These are phyloP conservation scores for Talaromyces borbonicus DNA, from an alignment of 495 filamentous ascomycete genomes.

Conservation along the genomic window DNA sequence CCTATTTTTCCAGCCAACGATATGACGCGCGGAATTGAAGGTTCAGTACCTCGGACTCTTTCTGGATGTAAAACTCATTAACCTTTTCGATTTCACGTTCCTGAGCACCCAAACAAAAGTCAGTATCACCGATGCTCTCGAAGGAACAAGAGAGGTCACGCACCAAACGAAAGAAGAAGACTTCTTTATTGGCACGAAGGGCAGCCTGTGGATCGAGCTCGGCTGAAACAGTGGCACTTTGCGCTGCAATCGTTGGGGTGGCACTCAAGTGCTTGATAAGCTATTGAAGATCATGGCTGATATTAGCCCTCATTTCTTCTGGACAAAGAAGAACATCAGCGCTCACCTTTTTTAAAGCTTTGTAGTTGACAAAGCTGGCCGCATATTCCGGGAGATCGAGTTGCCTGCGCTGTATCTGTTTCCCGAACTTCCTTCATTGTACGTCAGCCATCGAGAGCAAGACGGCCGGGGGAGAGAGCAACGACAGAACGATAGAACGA, in stretches of 20 bases:
- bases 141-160: slow-evolving; percentile 13
- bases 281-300: slow-evolving; percentile 20
- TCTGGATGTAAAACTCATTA: slow-evolving; percentile 94
- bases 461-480: neutral
- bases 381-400: slow-evolving; percentile 99
- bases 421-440: slow-evolving; percentile 87
- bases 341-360: slow-evolving; percentile 89
- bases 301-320: neutral
- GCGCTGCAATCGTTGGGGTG: slow-evolving; percentile 70
- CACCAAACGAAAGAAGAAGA: slow-evolving; percentile 97
- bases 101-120: slow-evolving; percentile 32
- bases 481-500: neutral
- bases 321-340: neutral
- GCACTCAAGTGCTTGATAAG: slow-evolving; percentile 97
- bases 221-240: slow-evolving; percentile 50
- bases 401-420: slow-evolving; percentile 96
- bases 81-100: slow-evolving; percentile 97
- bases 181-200: slow-evolving; percentile 95
- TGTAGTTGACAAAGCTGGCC: slow-evolving; percentile 98
- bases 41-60: slow-evolving; percentile 80
- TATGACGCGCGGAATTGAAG: slow-evolving; percentile 6
- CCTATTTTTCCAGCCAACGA: neutral
- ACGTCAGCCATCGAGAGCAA: slow-evolving; percentile 1
- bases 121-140: neutral
- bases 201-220: slow-evolving; percentile 68